Evolutionary conservation across 1,284 basidiomycete species (phyloP), one percentile per base, ranked within the genome.

Genomic region (Waitea zeae): DNA sequence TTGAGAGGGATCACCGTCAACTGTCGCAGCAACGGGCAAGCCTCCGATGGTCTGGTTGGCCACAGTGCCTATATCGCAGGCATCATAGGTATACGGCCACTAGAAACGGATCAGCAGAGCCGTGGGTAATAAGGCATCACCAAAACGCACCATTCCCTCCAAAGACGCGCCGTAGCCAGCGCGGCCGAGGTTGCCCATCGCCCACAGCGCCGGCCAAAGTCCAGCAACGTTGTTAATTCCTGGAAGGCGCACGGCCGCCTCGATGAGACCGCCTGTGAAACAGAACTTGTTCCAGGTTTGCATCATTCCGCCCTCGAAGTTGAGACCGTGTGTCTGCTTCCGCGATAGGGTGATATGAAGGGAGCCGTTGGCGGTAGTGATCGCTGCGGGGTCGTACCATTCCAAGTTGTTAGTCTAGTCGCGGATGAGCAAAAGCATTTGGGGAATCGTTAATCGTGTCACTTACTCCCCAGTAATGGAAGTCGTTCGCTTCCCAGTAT

Each of bases 271-370:
- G 22, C 87, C 86, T 1, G 82, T 89, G 57, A 96, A 96, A 56
- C 92, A 96, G 47, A 96, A 83, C 53, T 95, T 88, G 53, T 89
- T 89, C 86, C 86, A 88, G 7, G 67, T 67, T 17, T 73, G 59
- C 47, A 86, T 56, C 62, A 76, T 61, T 1, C 73, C 80, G 17
- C 80, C 71, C 41, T 74, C 62, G 50, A 78, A 93, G 45, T 83
- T 56, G 41, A 95, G 61, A 36, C 67, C 71, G 52, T 95, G 78
- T 28, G 62, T 78, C 31, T 59, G 45, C 46, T 73, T 74, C 42
- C 70, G 46, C 0, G 64, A 69, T 41, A 92, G 53, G 0, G 79
- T 87, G 46, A 97, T 79, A 46, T 80, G 68, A 26, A 98, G 67
- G 20, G 71, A 61, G 6, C 93, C 93, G 42, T 70, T 62, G 34